Conservation (phyloP, 352 stramenopile genomes). For the Phytophthora quininea region DNA sequence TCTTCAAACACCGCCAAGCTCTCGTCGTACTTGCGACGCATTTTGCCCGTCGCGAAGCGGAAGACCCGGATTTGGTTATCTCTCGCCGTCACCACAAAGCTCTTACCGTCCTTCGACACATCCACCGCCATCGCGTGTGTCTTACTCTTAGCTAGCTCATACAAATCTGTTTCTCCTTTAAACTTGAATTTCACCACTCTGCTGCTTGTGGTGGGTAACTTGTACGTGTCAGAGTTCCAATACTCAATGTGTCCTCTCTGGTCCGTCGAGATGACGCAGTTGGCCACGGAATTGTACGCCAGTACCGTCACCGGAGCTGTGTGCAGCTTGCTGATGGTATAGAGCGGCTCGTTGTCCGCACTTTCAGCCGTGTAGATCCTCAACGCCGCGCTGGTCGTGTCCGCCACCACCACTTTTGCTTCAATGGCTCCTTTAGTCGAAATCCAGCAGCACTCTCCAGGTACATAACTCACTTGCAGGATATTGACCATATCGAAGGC, state of each 20-base stretch:
- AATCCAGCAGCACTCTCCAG: constrained; percentile 81
- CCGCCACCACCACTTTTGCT: constrained; percentile 79
- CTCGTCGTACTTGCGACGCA: constrained; percentile 91
- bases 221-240: constrained; percentile 87
- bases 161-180: constrained; percentile 97
- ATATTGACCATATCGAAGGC: constrained; percentile 99
- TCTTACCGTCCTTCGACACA: constrained; percentile 64
- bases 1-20: constrained; percentile 90
- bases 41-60: constrained; percentile 84
- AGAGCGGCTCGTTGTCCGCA: constrained; percentile 47
- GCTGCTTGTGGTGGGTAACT: constrained; percentile 37
- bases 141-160: constrained; percentile 94
- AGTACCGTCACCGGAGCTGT: constrained; percentile 90
- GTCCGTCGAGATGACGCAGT: constrained; percentile 94
- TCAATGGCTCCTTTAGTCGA: constrained; percentile 59
- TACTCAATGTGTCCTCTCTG: constrained; percentile 94
- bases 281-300: constrained; percentile 81
- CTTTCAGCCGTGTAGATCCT: constrained; percentile 90
- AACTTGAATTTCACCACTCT: constrained; percentile 82
- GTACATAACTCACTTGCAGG: constrained; percentile 82
- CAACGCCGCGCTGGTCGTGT: constrained; percentile 66
- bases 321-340: constrained; percentile 88
- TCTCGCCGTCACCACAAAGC: constrained; percentile 87
- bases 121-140: constrained; percentile 82
- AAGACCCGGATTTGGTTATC: constrained; percentile 93